These are phyloP conservation scores for Saitoella complicata DNA, from an alignment of 805 yeast genomes.

Conservation along the genomic window DNA sequence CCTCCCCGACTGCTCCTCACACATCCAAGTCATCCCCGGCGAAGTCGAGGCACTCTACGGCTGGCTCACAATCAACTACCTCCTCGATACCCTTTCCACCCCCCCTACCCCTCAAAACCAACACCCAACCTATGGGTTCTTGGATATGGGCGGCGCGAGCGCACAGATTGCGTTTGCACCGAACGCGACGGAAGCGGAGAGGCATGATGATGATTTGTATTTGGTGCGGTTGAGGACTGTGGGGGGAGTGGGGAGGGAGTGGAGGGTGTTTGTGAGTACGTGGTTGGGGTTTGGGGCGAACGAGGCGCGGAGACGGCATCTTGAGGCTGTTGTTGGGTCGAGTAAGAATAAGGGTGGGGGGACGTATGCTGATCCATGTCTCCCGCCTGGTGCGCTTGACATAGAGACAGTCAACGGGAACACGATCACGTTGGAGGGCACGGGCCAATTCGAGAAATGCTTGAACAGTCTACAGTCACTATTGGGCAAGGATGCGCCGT, in stretches of 20 bases:
- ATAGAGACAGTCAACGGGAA: background rate
- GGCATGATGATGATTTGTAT: slow-evolving; percentile 60
- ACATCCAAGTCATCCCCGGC: slow-evolving; percentile 80
- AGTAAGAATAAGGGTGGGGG: background rate
- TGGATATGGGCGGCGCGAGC: slow-evolving; percentile 99
- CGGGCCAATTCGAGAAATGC: slow-evolving; percentile 68
- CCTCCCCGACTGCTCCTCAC: slow-evolving; percentile 43
- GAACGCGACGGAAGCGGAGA: slow-evolving; percentile 36
- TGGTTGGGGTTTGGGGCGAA: slow-evolving; percentile 98
- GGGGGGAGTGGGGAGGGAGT: slow-evolving; percentile 53
- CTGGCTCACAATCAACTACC: slow-evolving; percentile 82
- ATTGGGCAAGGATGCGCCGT: slow-evolving; percentile 61
- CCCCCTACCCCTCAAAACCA: slow-evolving; percentile 16
- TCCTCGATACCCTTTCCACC: slow-evolving; percentile 44
- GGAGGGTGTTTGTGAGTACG: slow-evolving; percentile 84
- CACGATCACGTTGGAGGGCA: slow-evolving; percentile 36
- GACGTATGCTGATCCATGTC: slow-evolving; percentile 6
- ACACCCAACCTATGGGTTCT: slow-evolving; percentile 60
- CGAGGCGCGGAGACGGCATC: slow-evolving; percentile 66
- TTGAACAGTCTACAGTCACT: slow-evolving; percentile 57
- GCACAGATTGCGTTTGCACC: slow-evolving; percentile 93
- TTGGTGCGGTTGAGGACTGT: slow-evolving; percentile 47
- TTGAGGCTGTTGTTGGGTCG: slow-evolving; percentile 17
- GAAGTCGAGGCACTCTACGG: slow-evolving; percentile 91
- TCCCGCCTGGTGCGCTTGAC: slow-evolving; percentile 1